Evolutionary conservation across 139 green algal genomes (phyloP), one percentile per base, ranked within the genome.

Genomic region (Parachlorella kessleri): DNA sequence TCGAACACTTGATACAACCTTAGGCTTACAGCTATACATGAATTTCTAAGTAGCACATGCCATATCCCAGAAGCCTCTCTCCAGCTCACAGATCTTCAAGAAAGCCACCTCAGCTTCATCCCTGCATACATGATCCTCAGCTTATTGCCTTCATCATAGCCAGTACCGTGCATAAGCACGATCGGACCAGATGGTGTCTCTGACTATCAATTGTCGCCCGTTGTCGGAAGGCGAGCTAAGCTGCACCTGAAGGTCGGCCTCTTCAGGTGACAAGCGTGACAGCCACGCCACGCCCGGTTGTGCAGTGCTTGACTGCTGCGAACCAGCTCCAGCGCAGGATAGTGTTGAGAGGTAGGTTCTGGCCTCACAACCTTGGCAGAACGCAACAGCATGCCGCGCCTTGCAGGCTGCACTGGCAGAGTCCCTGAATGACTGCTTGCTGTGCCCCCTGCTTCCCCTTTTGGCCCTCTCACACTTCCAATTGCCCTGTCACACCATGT

Each of bases 61-160:
- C 76, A 81, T 81, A 21, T 38, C 32, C 76, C 76, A 81, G 36
- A 81, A 81, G 9, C 75, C 66, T 3, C n/a, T 24, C 53, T 81
- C 76, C 66, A 81, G 76, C 24, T 32, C 18, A 14, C 64, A 73
- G 26, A 75, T 48, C 28, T 81, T 33, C 28, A 59, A 24, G 54
- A 81, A 81, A 10, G 59, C 24, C 2, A 65, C 35, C 23, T 59
- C 65, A 2, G 75, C 75, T 64, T 73, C 41, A 14, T 36, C 33
- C 75, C 75, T 80, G 75, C 75, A 68, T 6, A 4, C 26, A 3
- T 40, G 28, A 3, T 26, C 28, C 32, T 28, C 28, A 78, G 5
- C 23, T n/a, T 5, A 26, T 41, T 32, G 4, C 8, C 18, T 35
- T 23, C 35, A 37, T n/a, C 24, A 7, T 48, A 8, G 53, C 36